phyloP scores from a whole-genome alignment of 1,139 yeast species.

The Taphrina communis region DNA sequence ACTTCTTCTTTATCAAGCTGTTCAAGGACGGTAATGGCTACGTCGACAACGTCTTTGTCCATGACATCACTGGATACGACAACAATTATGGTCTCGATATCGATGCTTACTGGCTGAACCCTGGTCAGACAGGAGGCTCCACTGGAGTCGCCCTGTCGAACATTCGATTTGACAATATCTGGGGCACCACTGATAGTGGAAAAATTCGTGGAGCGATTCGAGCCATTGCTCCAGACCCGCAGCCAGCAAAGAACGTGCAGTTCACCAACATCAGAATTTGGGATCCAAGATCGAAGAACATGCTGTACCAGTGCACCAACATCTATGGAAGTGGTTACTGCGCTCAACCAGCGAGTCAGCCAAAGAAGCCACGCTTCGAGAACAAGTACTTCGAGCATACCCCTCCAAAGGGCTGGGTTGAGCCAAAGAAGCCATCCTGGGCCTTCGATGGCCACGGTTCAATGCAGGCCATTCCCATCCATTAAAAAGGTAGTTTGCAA shows the following conservation, averaged over 20 bases:
- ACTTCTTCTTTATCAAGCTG: constrained; percentile 10
- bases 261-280: constrained; percentile 17
- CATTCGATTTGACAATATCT: constrained; percentile 7
- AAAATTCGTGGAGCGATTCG: constrained; percentile 13
- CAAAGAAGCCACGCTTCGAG: background rate
- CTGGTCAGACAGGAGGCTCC: constrained; percentile 19
- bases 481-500: background rate
- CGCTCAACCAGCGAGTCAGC: constrained; percentile 4
- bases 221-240: background rate
- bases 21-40: constrained; percentile 6
- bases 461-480: constrained; percentile 6
- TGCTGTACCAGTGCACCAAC: constrained; percentile 16
- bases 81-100: constrained; percentile 6
- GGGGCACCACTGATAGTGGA: constrained; percentile 6
- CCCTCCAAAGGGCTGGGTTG: constrained; percentile 6
- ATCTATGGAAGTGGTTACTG: constrained; percentile 13
- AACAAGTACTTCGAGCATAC: background rate
- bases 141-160: constrained; percentile 19
- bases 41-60: constrained; percentile 1
- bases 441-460: constrained; percentile 13
- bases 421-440: constrained; percentile 9
- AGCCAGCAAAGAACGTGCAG: constrained; percentile 1
- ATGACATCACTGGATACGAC: constrained; percentile 13
- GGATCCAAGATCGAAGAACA: background rate
- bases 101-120: constrained; percentile 9